phyloP scores from a whole-genome alignment of 129 eudicot genomes.

The Tagetes patula region DNA sequence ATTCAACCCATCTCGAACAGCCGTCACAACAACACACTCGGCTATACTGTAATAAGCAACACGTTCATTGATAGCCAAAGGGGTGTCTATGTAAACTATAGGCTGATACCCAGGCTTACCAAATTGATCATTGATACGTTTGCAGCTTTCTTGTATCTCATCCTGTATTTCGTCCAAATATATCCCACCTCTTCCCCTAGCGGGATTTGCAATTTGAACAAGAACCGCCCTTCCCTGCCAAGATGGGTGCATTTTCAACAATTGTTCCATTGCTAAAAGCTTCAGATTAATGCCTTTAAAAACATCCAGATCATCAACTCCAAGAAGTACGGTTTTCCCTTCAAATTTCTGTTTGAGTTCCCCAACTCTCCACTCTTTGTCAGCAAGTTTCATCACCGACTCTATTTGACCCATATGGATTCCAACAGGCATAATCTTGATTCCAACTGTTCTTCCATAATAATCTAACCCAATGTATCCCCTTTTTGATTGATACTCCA shows the following conservation, averaged over 20 bases:
- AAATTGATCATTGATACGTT: slow-evolving; percentile 65
- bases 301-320: slow-evolving; percentile 70
- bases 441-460: slow-evolving; percentile 73
- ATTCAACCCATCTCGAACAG: slow-evolving; percentile 89
- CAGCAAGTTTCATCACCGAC: slow-evolving; percentile 58
- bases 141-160: slow-evolving; percentile 74
- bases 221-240: slow-evolving; percentile 77
- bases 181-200: slow-evolving; percentile 77
- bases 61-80: slow-evolving; percentile 51
- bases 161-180: slow-evolving; percentile 60
- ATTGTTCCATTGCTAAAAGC: slow-evolving; percentile 71
- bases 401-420: slow-evolving; percentile 75
- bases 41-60: slow-evolving; percentile 85
- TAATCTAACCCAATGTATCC: slow-evolving; percentile 75
- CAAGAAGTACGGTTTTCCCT: slow-evolving; percentile 71
- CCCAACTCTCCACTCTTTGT: slow-evolving; percentile 55
- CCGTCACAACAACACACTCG: slow-evolving; percentile 92
- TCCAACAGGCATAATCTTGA: slow-evolving; percentile 84
- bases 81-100: slow-evolving; percentile 60
- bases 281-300: slow-evolving; percentile 73
- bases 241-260: slow-evolving; percentile 63
- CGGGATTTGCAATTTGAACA: slow-evolving; percentile 73
- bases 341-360: slow-evolving; percentile 61
- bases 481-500: slow-evolving; percentile 75
- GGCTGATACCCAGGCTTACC: slow-evolving; percentile 91